Conservation (phyloP, 2,329 filamentous ascomycete species). For the Scytalidium sp. region DNA sequence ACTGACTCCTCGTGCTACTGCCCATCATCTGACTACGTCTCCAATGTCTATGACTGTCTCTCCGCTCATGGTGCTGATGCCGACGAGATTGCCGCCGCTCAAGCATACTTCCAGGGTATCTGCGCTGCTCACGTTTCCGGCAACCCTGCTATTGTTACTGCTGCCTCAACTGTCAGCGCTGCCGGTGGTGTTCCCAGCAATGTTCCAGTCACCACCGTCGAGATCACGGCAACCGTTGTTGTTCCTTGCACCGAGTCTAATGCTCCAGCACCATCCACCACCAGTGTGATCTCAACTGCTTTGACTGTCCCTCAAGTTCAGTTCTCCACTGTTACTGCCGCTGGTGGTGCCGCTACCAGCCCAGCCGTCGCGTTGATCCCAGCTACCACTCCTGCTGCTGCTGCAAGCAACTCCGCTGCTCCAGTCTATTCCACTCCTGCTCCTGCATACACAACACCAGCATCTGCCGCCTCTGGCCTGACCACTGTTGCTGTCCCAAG, state of each 20-base stretch:
- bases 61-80: slow-evolving; percentile 69
- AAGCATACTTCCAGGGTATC: slow-evolving; percentile 87
- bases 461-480: slow-evolving; percentile 20
- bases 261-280: slow-evolving; percentile 46
- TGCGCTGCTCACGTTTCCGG: slow-evolving; percentile 70
- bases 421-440: slow-evolving; percentile 3
- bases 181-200: slow-evolving; percentile 25
- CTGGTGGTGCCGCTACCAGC: slow-evolving; percentile 8
- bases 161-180: slow-evolving; percentile 53
- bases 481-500: slow-evolving; percentile 19
- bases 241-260: slow-evolving; percentile 44
- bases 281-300: slow-evolving; percentile 42
- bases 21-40: slow-evolving; percentile 71
- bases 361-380: slow-evolving; percentile 19
- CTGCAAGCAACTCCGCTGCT: slow-evolving; percentile 4
- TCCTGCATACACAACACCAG: slow-evolving; percentile 12
- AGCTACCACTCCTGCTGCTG: slow-evolving; percentile 36
- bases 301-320: slow-evolving; percentile 50
- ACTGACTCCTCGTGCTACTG: slow-evolving; percentile 84
- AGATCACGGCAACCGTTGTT: slow-evolving; percentile 47
- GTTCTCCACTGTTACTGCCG: slow-evolving; percentile 32
- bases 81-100: slow-evolving; percentile 64
- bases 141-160: slow-evolving; percentile 85
- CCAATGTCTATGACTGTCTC: slow-evolving; percentile 78
- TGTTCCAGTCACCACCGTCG: slow-evolving; percentile 45